Evolutionary conservation across 768 basidiomycete genomes (phyloP).

Genomic region (Mycena albidolilacea): DNA sequence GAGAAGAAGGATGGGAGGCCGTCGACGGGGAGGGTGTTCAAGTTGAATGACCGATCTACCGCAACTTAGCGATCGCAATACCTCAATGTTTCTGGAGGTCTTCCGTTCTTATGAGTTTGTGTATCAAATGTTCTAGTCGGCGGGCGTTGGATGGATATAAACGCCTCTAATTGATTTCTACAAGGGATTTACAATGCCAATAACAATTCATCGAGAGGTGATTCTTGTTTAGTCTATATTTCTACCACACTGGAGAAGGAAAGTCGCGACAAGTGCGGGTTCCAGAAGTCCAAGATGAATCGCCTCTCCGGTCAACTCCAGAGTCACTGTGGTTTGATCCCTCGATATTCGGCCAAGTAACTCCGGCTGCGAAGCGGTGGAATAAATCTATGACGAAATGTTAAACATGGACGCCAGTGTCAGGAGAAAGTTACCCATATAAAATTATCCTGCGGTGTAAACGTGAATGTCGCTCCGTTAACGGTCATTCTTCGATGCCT

Average conservation of each 20-base stretch:
- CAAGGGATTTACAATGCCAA: too few species aligned
- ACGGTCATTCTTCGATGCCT: slow-evolving; percentile 32
- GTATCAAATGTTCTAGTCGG: too few species aligned
- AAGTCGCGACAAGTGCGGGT: slow-evolving; percentile 58
- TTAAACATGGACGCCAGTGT: neutral
- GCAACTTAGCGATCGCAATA: too few species aligned
- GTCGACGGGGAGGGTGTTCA: too few species aligned
- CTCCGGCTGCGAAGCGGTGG: slow-evolving; percentile 34
- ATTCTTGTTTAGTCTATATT: slow-evolving; percentile 56
- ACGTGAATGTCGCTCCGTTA: slow-evolving; percentile 16
- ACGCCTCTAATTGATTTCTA: too few species aligned
- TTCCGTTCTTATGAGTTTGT: too few species aligned
- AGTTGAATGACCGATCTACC: too few species aligned
- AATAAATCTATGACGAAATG: slow-evolving; percentile 15
- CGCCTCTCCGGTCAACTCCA: slow-evolving; percentile 64
- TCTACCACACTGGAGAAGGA: slow-evolving; percentile 62
- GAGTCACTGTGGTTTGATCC: slow-evolving; percentile 46
- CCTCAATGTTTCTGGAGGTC: too few species aligned
- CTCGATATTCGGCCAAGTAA: slow-evolving; percentile 57
- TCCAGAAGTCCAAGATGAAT: slow-evolving; percentile 63
- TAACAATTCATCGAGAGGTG: too few species aligned
- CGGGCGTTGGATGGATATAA: too few species aligned
- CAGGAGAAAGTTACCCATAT: slow-evolving; percentile 40
- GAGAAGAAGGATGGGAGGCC: too few species aligned
- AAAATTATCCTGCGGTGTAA: slow-evolving; percentile 34